Conservation (phyloP, 2,329 filamentous ascomycete species). For the Geosmithia putterillii region DNA sequence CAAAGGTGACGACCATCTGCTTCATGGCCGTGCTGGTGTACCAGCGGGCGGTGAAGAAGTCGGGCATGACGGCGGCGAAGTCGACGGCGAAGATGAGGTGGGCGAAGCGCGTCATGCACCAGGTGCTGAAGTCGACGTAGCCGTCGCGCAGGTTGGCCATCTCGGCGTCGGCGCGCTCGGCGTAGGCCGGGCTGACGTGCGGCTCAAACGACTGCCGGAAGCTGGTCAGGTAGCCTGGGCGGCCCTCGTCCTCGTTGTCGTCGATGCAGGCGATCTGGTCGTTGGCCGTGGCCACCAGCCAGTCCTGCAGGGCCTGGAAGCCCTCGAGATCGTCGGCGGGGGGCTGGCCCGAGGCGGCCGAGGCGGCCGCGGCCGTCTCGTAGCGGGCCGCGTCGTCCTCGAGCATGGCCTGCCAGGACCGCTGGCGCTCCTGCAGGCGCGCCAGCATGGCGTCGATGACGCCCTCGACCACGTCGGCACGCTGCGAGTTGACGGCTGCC, state of each 20-base stretch:
- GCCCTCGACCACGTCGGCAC: conserved; percentile 84
- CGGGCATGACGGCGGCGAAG: conserved; percentile 69
- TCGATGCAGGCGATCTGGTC: conserved; percentile 98
- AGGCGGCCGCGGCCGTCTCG: conserved; percentile 24
- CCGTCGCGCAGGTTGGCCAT: conserved; percentile 69
- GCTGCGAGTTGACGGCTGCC: conserved; percentile 72
- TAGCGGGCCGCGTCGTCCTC: conserved; percentile 75
- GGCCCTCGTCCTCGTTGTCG: conserved; percentile 66
- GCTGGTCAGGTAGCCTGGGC: conserved; percentile 70
- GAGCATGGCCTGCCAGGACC: conserved; percentile 76
- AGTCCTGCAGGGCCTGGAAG: conserved; percentile 79
- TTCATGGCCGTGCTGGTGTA: conserved; percentile 80
- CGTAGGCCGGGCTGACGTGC: conserved; percentile 68
- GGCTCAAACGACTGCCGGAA: conserved; percentile 77
- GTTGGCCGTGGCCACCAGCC: conserved; percentile 93
- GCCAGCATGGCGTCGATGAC: conserved; percentile 94
- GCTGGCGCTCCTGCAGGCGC: conserved; percentile 70
- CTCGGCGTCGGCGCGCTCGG: conserved; percentile 62
- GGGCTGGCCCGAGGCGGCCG: conserved; percentile 21
- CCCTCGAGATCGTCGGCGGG: conserved; percentile 41
- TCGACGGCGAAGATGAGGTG: conserved; percentile 82
- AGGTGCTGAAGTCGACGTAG: conserved; percentile 89
- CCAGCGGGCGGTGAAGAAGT: conserved; percentile 88
- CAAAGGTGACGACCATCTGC: conserved; percentile 87
- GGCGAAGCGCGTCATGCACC: conserved; percentile 82